Evolutionary conservation across 2,329 filamentous ascomycete species (phyloP), one percentile per base, ranked within the genome.

Genomic region (Xenosphaeropsis pyriputrescens): DNA sequence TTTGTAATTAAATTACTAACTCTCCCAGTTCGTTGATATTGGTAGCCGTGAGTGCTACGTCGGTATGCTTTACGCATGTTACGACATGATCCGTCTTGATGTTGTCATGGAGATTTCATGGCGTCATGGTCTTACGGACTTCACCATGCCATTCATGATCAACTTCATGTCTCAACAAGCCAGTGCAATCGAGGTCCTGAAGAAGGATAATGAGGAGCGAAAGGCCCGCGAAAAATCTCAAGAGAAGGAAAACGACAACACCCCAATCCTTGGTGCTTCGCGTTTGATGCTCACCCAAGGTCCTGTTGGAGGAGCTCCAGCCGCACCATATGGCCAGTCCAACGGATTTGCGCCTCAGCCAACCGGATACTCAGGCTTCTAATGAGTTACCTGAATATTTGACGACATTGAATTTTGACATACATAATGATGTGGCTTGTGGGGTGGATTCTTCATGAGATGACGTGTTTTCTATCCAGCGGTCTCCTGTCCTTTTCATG

Each of bases 141-240:
- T 94, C 64, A 93, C 88, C 35, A 98, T 98, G 93, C 91, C 91
- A 14, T 98, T 93, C 70, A 93, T 98, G 85, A 96, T 98, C 73
- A 98, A 96, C 67, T 82, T 93, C 67, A 70, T 98, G 45, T 76
- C 79, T 49, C 86, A 94, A 61, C 88, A 96, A 63, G 86, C 85
- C 30, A 77, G 81, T 48, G 80, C 93, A 40, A 80, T 98, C 48
- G 75, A 86, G 41, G 59, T 69, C 42, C 72, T 98, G 43, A 93
- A 93, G 70, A 84, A 85, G 44, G 93, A 98, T 62, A 98, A 96
- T 55, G 93, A 98, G 61, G 84, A 88, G 56, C 81, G 88, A 53
- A 95, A 94, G 62, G 69, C 68, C 29, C 77, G 76, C 46, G 83
- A 91, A 51, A 64, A 66, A 50, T 70, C 72, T 40, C 64, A 72